Evolutionary conservation across 176 grass and related monocot species (phyloP).

Genomic region (Rhynchospora breviuscula): DNA sequence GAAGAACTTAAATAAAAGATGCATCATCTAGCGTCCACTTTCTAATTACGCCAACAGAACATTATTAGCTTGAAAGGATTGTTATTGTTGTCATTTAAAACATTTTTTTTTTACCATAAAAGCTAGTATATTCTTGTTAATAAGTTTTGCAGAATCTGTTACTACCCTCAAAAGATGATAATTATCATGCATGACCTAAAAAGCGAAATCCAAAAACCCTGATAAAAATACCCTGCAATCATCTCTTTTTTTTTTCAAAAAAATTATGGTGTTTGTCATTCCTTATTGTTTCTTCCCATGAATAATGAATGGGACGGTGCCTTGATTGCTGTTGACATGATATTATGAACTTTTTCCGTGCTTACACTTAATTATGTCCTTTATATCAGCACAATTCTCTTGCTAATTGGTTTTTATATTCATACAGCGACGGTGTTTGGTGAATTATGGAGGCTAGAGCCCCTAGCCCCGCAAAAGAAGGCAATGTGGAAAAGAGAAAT

Average conservation of each 20-base stretch:
- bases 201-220: neutral
- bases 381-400: neutral
- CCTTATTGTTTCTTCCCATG: neutral
- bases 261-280: neutral
- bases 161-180: neutral
- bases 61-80: neutral
- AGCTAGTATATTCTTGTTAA: neutral
- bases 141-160: neutral
- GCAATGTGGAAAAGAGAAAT: constrained; percentile 95
- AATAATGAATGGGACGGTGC: neutral
- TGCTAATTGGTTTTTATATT: neutral
- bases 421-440: constrained; percentile 83
- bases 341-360: neutral
- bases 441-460: constrained; percentile 96
- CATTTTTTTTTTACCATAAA: neutral
- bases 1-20: neutral
- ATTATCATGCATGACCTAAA: neutral
- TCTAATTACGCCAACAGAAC: neutral
- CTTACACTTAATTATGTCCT: neutral
- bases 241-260: neutral
- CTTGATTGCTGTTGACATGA: neutral
- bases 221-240: neutral
- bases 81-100: neutral
- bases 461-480: constrained; percentile 72
- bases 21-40: neutral